Base-by-base conservation (phyloP, 371 early-diverging fungal species). In the Rhizomucor pusillus region DNA sequence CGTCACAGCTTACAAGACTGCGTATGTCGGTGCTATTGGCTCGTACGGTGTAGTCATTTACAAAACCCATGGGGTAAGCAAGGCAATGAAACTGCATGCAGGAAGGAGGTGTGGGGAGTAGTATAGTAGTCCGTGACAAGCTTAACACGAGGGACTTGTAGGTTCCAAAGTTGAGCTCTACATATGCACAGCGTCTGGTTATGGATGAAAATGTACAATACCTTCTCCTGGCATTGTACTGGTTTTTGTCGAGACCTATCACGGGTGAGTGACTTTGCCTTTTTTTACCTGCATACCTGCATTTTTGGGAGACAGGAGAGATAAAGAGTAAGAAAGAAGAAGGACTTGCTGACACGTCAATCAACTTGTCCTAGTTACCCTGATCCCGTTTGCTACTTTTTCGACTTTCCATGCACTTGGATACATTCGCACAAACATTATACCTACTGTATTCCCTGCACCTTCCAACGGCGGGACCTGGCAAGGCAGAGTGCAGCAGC, bases 141-240 rank as follows among this genome's bases (percentile, higher is more conserved):
- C 34, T 47, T 23, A 49, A 52, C 36, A 24, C 60, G 29, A 22
- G 39, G 47, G 23, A 4, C 10, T 22, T 34, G 20, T 59, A 87
- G 82, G 72, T 66, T 23, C 90, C 90, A 25, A 80, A 86, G 62
- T 34, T 84, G 40, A 87, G 76, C 59, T 63, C 69, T 33, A 77
- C 60, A 48, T 91, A 86, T 73, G 62, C 83, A 47, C 87, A 88
- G 54, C 77, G 82, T 44, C 58, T 93, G 43, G 66, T 90, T 22
- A 79, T 82, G 60, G 94, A 95, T 65, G 95, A 95, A 67, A 93
- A 94, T 67, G 81, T 88, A 16, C 92, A 92, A 68, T 95, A 95
- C 57, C 64, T 91, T 16, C 52, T 92, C 39, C 79, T 93, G 61
- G 90, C 94, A 4, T 52, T 90, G 47, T 81, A 85, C 59, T 95